phyloP scores from a whole-genome alignment of 441 rosid genomes.

The Populus hybrid region DNA sequence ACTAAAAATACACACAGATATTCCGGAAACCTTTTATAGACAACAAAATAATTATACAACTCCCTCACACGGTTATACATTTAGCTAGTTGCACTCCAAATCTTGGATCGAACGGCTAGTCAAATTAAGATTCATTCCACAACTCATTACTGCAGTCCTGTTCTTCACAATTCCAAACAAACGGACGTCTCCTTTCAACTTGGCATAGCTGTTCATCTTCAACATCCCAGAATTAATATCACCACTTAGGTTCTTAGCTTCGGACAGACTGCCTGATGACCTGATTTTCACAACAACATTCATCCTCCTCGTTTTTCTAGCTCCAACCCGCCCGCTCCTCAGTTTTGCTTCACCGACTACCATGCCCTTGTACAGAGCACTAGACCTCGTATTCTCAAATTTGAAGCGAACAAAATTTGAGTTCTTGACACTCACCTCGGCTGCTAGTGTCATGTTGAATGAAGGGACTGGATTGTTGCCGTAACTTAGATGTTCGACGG shows the following conservation, averaged over 20 bases:
- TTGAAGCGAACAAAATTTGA: slow-evolving; percentile 53
- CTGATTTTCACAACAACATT: slow-evolving; percentile 31
- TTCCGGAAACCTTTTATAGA: not conserved
- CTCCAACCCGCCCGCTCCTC: slow-evolving; percentile 30
- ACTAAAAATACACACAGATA: not conserved
- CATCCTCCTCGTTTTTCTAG: slow-evolving; percentile 35
- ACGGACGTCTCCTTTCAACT: slow-evolving; percentile 42
- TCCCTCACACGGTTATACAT: not conserved
- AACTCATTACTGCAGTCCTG: slow-evolving; percentile 37
- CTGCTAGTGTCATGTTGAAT: slow-evolving; percentile 38
- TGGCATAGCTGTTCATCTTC: slow-evolving; percentile 37
- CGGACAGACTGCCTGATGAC: slow-evolving; percentile 28
- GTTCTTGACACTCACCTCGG: slow-evolving; percentile 41
- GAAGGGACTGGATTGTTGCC: slow-evolving; percentile 23
- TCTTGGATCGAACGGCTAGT: slow-evolving; percentile 24
- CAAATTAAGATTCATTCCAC: slow-evolving; percentile 43
- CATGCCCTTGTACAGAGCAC: slow-evolving; percentile 26
- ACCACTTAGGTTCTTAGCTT: slow-evolving; percentile 11
- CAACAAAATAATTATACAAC: not conserved
- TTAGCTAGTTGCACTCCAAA: slow-evolving; percentile 26
- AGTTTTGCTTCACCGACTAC: slow-evolving; percentile 40
- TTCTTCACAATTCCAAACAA: slow-evolving; percentile 33
- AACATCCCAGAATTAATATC: slow-evolving; percentile 42
- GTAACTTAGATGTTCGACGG: slow-evolving; percentile 20
- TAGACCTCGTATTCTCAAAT: slow-evolving; percentile 27